These are phyloP conservation scores for Caloboletus firmus DNA, from an alignment of 1,284 basidiomycete species.

Conservation along the genomic window DNA sequence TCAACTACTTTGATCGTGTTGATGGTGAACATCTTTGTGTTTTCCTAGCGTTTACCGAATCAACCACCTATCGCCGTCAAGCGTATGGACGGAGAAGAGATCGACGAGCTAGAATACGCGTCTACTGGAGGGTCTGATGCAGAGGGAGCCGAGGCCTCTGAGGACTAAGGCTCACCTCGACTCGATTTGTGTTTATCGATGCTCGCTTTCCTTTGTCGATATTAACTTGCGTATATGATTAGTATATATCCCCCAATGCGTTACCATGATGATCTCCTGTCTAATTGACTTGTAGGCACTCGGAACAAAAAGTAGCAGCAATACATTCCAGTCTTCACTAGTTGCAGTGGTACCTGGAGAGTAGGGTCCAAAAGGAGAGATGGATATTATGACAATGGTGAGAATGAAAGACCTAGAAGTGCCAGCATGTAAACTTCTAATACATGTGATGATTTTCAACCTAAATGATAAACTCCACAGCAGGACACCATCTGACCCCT, in stretches of 20 bases:
- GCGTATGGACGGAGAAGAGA: constrained; percentile 17
- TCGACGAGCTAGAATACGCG: constrained; percentile 11
- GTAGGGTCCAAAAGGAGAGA: no score
- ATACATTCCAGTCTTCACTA: no score
- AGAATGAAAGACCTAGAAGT: no score
- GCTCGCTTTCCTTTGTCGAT: background rate
- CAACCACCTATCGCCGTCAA: constrained; percentile 56
- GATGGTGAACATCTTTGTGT: background rate
- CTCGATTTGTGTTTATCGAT: background rate
- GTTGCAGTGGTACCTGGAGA: no score
- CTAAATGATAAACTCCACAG: no score
- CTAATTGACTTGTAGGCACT: background rate
- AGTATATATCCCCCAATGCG: background rate
- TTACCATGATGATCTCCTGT: background rate
- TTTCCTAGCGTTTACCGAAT: constrained; percentile 53
- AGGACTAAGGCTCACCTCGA: background rate
- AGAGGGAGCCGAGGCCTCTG: constrained; percentile 2
- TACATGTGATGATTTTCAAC: no score
- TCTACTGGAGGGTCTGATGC: constrained; percentile 11
- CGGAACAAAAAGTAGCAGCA: background rate
- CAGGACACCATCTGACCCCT: no score
- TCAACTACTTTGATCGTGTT: background rate
- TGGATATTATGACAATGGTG: no score
- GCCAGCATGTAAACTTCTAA: no score
- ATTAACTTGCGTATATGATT: background rate